These are phyloP conservation scores for Dryadomyces quercivorus DNA, from an alignment of 2,329 filamentous ascomycete genomes.

Conservation along the genomic window DNA sequence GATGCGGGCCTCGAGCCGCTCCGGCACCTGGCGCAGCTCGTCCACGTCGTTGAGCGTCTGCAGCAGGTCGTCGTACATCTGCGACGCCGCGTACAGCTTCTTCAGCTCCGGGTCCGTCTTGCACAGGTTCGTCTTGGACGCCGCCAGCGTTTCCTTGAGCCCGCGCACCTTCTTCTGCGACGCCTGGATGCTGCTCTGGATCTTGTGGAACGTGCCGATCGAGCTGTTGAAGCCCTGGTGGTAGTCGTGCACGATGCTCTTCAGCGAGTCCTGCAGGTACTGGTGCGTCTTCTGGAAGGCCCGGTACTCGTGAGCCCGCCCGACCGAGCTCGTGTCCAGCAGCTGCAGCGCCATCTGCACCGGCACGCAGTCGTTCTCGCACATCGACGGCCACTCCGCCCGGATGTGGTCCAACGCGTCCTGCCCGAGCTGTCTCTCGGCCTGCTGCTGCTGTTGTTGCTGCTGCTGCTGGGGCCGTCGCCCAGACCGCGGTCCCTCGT, in stretches of 20 bases:
- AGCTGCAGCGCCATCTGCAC: slow-evolving; percentile 92
- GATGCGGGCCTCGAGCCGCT: slow-evolving; percentile 85
- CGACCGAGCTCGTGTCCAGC: slow-evolving; percentile 86
- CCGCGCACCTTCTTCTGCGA: slow-evolving; percentile 77
- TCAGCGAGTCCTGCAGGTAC: slow-evolving; percentile 84
- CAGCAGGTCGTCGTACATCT: slow-evolving; percentile 81
- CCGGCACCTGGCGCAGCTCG: slow-evolving; percentile 76
- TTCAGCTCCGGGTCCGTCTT: slow-evolving; percentile 83
- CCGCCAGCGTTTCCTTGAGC: slow-evolving; percentile 71
- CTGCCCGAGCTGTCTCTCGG: slow-evolving; percentile 38
- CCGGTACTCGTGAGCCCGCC: slow-evolving; percentile 75
- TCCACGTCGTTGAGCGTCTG: slow-evolving; percentile 76
- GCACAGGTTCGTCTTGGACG: slow-evolving; percentile 70
- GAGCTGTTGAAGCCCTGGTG: slow-evolving; percentile 99
- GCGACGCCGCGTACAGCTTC: slow-evolving; percentile 75
- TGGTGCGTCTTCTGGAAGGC: slow-evolving; percentile 75
- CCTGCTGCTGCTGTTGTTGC: slow-evolving; percentile 12
- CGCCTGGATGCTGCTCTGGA: slow-evolving; percentile 80
- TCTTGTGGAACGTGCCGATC: slow-evolving; percentile 97
- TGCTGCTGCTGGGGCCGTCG: slow-evolving; percentile 11
- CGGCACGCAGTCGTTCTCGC: slow-evolving; percentile 74
- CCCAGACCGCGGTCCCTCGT: slow-evolving; percentile 4
- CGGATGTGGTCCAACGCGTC: slow-evolving; percentile 69
- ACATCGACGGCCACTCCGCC: slow-evolving; percentile 85
- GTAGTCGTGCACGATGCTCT: slow-evolving; percentile 94